A percentile compares a stretch with the other conserved stretches of the same genome.
These are phyloP conservation scores for Ustilago shanxiensis DNA, from an alignment of 1,284 basidiomycete species.

Conservation along the genomic window DNA sequence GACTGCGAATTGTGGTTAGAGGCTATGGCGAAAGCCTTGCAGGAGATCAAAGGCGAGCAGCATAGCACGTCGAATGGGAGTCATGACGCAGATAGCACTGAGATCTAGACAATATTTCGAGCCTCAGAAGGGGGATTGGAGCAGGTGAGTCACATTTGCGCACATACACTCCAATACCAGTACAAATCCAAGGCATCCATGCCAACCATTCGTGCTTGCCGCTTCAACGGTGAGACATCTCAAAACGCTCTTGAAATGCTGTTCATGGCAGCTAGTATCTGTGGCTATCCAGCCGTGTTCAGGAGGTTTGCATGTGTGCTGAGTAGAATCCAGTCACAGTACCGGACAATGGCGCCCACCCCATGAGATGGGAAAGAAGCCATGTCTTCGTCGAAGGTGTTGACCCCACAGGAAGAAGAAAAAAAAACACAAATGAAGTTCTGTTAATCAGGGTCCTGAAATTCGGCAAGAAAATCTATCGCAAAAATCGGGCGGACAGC, in stretches of 20 bases:
- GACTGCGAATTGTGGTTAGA: slow-evolving; percentile 46
- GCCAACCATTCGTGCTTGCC: background rate
- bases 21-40: slow-evolving; percentile 48
- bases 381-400: background rate
- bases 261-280: too few relatives aligned
- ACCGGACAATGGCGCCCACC: too few relatives aligned
- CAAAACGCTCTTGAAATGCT: too few relatives aligned
- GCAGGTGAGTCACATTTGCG: background rate
- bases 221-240: background rate
- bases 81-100: background rate
- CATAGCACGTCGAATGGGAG: background rate
- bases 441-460: slow-evolving; percentile 1
- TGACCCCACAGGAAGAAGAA: background rate
- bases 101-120: background rate
- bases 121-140: background rate
- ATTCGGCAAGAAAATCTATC: background rate
- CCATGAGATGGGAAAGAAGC: background rate
- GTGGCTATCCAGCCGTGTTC: too few relatives aligned
- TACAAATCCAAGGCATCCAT: background rate
- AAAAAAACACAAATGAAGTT: background rate
- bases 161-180: background rate
- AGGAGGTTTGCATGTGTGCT: too few relatives aligned
- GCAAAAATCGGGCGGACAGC: background rate
- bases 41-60: slow-evolving; percentile 20
- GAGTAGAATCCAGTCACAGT: too few relatives aligned